A percentile compares a stretch with the other conserved stretches of the same genome.
phyloP scores from a whole-genome alignment of 176 grass and related monocot species.

The Oryza coarctata region DNA sequence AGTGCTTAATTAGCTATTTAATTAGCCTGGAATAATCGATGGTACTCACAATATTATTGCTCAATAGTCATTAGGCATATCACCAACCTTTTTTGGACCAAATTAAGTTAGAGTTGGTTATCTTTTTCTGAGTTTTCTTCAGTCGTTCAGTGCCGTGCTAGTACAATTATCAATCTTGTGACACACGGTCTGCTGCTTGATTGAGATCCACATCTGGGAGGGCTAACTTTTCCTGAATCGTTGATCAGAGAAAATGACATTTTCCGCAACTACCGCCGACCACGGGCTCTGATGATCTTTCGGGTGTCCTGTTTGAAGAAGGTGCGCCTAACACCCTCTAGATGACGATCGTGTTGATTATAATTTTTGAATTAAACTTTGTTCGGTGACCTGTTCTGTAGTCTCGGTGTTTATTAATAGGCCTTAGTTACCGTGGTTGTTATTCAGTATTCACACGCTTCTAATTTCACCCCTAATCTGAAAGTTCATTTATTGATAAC shows the following conservation, averaged over 20 bases:
- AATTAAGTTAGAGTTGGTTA: background rate
- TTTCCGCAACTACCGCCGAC: slow-evolving; percentile 40
- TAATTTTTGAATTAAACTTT: slow-evolving; percentile 3
- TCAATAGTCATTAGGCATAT: background rate
- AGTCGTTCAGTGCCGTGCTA: background rate
- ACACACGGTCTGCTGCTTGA: slow-evolving; percentile 5
- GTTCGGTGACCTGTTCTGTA: slow-evolving; percentile 5
- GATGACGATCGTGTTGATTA: slow-evolving; percentile 11
- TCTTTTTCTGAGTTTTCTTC: background rate
- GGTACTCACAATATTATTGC: background rate
- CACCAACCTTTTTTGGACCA: background rate
- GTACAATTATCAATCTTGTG: slow-evolving; percentile 1
- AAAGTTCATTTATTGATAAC: background rate
- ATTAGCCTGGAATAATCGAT: background rate
- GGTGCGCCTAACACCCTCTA: slow-evolving; percentile 47
- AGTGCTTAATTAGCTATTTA: background rate
- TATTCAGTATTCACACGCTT: background rate
- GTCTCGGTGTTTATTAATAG: background rate
- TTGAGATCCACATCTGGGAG: background rate
- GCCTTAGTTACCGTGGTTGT: background rate
- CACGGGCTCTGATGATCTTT: slow-evolving; percentile 9
- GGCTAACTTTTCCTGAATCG: background rate
- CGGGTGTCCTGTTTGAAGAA: slow-evolving; percentile 36
- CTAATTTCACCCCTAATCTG: background rate
- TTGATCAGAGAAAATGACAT: background rate